phyloP scores from a whole-genome alignment of 257 asterid species.

The Verbena officinalis region DNA sequence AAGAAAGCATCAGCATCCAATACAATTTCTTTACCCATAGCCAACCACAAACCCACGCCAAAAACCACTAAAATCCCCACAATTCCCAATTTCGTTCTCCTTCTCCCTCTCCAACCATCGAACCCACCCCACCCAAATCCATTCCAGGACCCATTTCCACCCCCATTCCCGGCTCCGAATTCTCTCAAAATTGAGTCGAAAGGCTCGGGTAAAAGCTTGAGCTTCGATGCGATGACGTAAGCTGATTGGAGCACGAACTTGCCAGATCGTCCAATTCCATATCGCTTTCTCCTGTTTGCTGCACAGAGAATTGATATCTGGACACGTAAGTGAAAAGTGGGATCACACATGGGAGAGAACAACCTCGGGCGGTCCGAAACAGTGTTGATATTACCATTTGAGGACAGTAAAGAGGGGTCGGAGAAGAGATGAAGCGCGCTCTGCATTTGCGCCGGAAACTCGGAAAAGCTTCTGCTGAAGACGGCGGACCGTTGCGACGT shows the following conservation, averaged over 20 bases:
- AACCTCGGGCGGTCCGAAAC: background rate
- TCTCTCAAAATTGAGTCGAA: conserved; percentile 54
- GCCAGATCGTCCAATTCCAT: conserved; percentile 47
- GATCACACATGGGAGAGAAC: conserved; percentile 7
- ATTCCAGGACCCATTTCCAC: conserved; percentile 52
- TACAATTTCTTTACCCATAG: conserved; percentile 42
- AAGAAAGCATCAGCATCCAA: conserved; percentile 37
- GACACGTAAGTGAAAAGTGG: conserved; percentile 20
- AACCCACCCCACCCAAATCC: conserved; percentile 56
- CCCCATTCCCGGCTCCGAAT: conserved; percentile 59
- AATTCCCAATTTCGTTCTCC: conserved; percentile 41
- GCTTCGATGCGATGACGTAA: conserved; percentile 59
- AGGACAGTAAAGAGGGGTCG: conserved; percentile 22
- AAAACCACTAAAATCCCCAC: conserved; percentile 45
- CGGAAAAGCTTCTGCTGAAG: conserved; percentile 19
- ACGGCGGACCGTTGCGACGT: conserved; percentile 38
- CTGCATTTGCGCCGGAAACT: conserved; percentile 29
- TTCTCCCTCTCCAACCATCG: conserved; percentile 59
- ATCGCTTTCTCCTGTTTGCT: conserved; percentile 43
- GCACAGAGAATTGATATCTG: conserved; percentile 44
- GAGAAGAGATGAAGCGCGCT: conserved; percentile 16
- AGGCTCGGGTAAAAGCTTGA: conserved; percentile 72
- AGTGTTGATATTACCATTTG: conserved; percentile 2
- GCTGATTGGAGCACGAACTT: conserved; percentile 62
- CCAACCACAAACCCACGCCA: conserved; percentile 51